phyloP scores from a whole-genome alignment of 225 moss, liverwort and hornwort genomes.

The Physcomitrium patens region DNA sequence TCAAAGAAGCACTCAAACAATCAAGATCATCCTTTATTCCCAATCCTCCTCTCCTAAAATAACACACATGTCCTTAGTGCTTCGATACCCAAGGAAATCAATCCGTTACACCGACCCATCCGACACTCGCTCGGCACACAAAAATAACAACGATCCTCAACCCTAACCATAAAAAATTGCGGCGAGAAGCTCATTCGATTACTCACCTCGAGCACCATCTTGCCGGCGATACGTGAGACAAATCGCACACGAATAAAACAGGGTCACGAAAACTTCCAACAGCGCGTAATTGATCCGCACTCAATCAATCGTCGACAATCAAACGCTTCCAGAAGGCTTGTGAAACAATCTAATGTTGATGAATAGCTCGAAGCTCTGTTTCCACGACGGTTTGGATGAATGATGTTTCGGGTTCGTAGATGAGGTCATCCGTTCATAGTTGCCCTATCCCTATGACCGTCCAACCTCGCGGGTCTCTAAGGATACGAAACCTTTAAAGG shows the following conservation, averaged over 20 bases:
- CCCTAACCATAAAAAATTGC: background rate
- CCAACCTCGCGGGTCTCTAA: too few species aligned
- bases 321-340: background rate
- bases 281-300: too few species aligned
- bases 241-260: background rate
- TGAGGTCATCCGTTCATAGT: too few species aligned
- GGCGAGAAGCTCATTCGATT: slow-evolving; percentile 16
- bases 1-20: background rate
- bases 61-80: background rate
- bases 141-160: slow-evolving; percentile 1
- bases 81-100: background rate
- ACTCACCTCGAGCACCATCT: slow-evolving; percentile 63
- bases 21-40: background rate
- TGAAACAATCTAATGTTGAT: background rate
- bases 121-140: background rate
- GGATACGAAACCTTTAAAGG: too few species aligned
- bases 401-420: too few species aligned
- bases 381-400: background rate
- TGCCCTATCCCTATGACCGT: too few species aligned
- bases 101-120: slow-evolving; percentile 14
- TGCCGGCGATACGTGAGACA: slow-evolving; percentile 3
- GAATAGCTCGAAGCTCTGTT: background rate
- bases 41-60: background rate
- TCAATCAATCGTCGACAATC: slow-evolving; percentile 22
- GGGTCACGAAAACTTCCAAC: slow-evolving; percentile 12